These are phyloP conservation scores for Microdochium bolleyi DNA, from an alignment of 2,329 filamentous ascomycete species.

Conservation along the genomic window DNA sequence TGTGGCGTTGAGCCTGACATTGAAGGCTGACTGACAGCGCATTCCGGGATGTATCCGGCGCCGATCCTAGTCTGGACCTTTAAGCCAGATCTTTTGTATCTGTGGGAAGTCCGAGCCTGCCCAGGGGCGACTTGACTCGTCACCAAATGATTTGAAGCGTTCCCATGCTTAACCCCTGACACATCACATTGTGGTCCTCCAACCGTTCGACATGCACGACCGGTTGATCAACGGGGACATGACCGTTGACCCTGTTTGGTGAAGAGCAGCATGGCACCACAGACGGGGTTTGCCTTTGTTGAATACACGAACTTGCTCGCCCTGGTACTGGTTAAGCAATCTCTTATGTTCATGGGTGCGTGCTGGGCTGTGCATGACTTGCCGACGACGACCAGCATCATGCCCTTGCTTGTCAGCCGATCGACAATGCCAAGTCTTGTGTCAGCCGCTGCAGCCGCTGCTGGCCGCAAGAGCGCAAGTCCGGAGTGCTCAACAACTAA, in stretches of 20 bases:
- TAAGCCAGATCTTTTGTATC: not conserved
- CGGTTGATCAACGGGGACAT: not conserved
- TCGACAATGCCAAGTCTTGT: not conserved
- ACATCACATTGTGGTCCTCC: not conserved
- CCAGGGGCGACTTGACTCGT: not conserved
- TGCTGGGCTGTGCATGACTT: not conserved
- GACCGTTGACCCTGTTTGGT: not conserved
- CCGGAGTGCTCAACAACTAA: not conserved
- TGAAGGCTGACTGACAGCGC: not conserved
- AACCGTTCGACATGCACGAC: not conserved
- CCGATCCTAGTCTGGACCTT: not conserved
- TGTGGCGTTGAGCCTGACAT: not conserved
- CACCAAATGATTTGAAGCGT: not conserved
- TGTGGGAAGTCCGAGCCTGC: not conserved
- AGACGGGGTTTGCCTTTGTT: not conserved
- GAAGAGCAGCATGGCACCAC: not conserved
- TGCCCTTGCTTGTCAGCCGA: not conserved
- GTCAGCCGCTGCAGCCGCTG: not conserved
- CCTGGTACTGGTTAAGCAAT: not conserved
- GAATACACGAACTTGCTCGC: not conserved
- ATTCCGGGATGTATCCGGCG: not conserved
- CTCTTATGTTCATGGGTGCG: not conserved
- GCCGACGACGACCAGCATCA: not conserved
- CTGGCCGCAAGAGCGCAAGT: not conserved
- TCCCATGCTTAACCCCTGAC: not conserved